Evolutionary conservation across 257 asterid genomes (phyloP).

Genomic region (Nicotiana attenuata): DNA sequence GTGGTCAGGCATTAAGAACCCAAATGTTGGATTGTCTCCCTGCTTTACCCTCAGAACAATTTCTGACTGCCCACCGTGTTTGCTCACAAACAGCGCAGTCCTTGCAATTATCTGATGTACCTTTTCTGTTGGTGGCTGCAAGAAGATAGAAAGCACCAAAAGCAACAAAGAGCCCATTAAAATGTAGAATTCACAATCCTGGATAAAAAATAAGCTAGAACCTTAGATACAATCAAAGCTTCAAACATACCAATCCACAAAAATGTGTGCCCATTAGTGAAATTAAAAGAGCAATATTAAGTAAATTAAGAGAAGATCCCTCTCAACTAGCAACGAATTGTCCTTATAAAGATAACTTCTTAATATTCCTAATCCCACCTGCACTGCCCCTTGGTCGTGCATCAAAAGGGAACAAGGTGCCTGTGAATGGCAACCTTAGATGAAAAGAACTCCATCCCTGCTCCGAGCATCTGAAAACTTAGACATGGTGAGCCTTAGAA

Average conservation of each 20-base stretch:
- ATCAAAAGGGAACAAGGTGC: slow-evolving; percentile 88
- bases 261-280: neutral
- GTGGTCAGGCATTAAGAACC: slow-evolving; percentile 91
- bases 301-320: slow-evolving; percentile 31
- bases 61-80: slow-evolving; percentile 92
- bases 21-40: slow-evolving; percentile 90
- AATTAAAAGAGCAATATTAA: neutral
- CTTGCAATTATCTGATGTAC: slow-evolving; percentile 84
- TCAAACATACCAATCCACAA: slow-evolving; percentile 1
- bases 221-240: slow-evolving; percentile 10
- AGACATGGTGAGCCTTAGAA: slow-evolving; percentile 75
- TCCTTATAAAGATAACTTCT: slow-evolving; percentile 45
- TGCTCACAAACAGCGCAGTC: slow-evolving; percentile 88
- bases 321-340: slow-evolving; percentile 43
- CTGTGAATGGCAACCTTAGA: slow-evolving; percentile 80
- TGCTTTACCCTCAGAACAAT: slow-evolving; percentile 88
- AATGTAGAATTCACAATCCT: slow-evolving; percentile 16
- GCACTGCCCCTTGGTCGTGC: slow-evolving; percentile 70
- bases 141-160: slow-evolving; percentile 16
- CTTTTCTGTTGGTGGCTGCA: slow-evolving; percentile 92
- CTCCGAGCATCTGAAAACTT: slow-evolving; percentile 98
- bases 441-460: slow-evolving; percentile 72
- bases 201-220: slow-evolving; percentile 11
- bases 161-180: slow-evolving; percentile 17
- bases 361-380: slow-evolving; percentile 95